phyloP scores from a whole-genome alignment of 257 asterid genomes.

The Dorcoceras hygrometricum region DNA sequence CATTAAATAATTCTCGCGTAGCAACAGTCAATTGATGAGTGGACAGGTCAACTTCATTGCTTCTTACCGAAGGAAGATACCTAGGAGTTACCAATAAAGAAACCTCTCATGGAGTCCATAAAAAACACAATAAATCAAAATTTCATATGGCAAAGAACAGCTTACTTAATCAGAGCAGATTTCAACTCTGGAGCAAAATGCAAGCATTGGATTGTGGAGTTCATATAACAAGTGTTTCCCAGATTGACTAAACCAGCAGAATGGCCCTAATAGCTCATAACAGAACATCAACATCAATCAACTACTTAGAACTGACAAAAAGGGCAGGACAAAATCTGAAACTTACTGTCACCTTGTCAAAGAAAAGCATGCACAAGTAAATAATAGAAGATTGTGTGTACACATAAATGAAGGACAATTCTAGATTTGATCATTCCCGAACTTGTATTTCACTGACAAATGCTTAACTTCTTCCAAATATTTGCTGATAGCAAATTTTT shows the following conservation, averaged over 20 bases:
- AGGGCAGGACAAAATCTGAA: constrained; percentile 8
- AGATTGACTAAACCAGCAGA: constrained; percentile 92
- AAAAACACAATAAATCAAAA: constrained; percentile 13
- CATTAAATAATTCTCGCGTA: constrained; percentile 78
- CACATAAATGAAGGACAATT: background rate
- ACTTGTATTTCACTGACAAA: constrained; percentile 13
- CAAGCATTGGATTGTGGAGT: constrained; percentile 93
- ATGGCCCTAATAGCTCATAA: constrained; percentile 65
- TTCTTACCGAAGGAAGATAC: constrained; percentile 64
- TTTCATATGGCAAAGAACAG: constrained; percentile 23
- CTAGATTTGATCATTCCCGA: background rate
- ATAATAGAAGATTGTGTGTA: background rate
- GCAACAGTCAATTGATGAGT: constrained; percentile 87
- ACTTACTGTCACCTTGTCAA: constrained; percentile 13
- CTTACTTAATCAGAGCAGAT: constrained; percentile 76
- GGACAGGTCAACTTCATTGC: constrained; percentile 69
- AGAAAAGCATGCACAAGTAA: constrained; percentile 11
- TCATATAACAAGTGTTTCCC: constrained; percentile 98
- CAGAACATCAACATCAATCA: constrained; percentile 20
- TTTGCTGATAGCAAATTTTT: constrained; percentile 1
- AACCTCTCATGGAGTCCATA: constrained; percentile 13
- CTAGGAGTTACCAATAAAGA: constrained; percentile 36
- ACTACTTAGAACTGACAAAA: constrained; percentile 9
- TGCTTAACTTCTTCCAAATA: background rate
- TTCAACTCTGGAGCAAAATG: constrained; percentile 95